Conservation (phyloP, 1,284 basidiomycete species). For the Moesziomyces parantarcticus region DNA sequence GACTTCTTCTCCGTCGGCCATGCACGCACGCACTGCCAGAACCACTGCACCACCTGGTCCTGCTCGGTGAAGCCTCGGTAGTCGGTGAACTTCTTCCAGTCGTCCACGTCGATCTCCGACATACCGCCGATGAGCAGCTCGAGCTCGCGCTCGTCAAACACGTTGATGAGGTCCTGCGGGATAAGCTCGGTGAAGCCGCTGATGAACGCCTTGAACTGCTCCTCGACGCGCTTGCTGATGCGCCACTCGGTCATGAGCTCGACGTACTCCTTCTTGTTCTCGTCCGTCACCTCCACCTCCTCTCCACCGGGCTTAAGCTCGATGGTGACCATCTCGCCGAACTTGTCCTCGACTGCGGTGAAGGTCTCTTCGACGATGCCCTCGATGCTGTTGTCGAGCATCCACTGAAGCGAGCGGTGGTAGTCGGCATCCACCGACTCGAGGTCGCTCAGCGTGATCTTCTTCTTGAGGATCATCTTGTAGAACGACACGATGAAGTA, state of each 20-base stretch:
- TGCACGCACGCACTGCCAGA: constrained; percentile 96
- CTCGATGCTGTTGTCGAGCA: constrained; percentile 72
- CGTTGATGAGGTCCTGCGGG: constrained; percentile 91
- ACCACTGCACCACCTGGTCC: constrained; percentile 90
- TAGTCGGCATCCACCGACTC: constrained; percentile 70
- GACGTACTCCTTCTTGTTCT: constrained; percentile 99
- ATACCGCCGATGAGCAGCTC: constrained; percentile 94
- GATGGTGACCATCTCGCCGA: constrained; percentile 93
- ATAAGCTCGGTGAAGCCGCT: constrained; percentile 94
- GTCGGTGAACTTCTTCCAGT: constrained; percentile 76
- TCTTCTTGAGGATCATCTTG: constrained; percentile 81
- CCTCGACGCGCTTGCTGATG: constrained; percentile 88
- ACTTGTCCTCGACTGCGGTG: constrained; percentile 86
- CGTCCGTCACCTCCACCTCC: constrained; percentile 87
- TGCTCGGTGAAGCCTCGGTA: constrained; percentile 72
- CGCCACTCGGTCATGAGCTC: constrained; percentile 93
- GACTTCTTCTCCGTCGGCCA: constrained; percentile 98
- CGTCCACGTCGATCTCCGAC: constrained; percentile 90
- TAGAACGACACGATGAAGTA: constrained; percentile 99
- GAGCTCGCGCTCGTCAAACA: constrained; percentile 97
- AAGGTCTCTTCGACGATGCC: constrained; percentile 67
- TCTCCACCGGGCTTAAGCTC: constrained; percentile 89
- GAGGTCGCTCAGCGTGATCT: constrained; percentile 65
- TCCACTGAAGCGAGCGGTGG: constrained; percentile 93
- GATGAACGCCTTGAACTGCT: constrained; percentile 96